Conservation (phyloP, 176 grass and related monocot species). For the Puya raimondii region DNA sequence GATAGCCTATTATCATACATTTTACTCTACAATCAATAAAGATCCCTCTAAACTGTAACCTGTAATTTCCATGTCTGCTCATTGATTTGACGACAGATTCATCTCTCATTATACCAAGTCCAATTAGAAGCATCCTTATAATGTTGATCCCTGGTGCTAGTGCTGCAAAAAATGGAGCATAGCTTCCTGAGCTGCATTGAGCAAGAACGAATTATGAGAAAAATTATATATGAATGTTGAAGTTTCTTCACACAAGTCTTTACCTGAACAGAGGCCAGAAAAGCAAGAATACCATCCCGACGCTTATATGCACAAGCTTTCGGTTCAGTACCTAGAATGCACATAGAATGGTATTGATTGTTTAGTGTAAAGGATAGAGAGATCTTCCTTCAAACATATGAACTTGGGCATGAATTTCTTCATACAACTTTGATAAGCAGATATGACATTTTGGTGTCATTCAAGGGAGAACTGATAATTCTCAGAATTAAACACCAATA, state of each 20-base stretch:
- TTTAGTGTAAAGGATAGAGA: neutral
- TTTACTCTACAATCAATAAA: too few species aligned
- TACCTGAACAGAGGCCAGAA: constrained; percentile 91
- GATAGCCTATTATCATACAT: too few species aligned
- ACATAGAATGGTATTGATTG: neutral
- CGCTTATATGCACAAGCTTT: constrained; percentile 69
- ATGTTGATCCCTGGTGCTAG: constrained; percentile 41
- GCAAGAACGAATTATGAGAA: constrained; percentile 3
- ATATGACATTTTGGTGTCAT: too few species aligned
- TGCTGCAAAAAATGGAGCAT: constrained; percentile 55
- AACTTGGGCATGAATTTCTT: too few species aligned
- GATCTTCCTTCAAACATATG: neutral
- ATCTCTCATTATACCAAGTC: constrained; percentile 67
- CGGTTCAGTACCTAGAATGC: constrained; percentile 57
- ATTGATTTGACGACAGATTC: constrained; percentile 74
- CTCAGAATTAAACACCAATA: too few species aligned
- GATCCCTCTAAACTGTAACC: constrained; percentile 21
- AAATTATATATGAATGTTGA: neutral
- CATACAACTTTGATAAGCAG: too few species aligned
- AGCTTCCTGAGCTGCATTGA: constrained; percentile 34
- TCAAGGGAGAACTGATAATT: too few species aligned
- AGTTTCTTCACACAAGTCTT: neutral
- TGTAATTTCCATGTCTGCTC: constrained; percentile 59
- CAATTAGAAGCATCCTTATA: constrained; percentile 63
- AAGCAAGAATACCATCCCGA: constrained; percentile 51